Percentiles rank a stretch among this genome's conserved stretches.
These are phyloP conservation scores for Leccinum rimulosum DNA, from an alignment of 768 basidiomycete species.

Conservation along the genomic window DNA sequence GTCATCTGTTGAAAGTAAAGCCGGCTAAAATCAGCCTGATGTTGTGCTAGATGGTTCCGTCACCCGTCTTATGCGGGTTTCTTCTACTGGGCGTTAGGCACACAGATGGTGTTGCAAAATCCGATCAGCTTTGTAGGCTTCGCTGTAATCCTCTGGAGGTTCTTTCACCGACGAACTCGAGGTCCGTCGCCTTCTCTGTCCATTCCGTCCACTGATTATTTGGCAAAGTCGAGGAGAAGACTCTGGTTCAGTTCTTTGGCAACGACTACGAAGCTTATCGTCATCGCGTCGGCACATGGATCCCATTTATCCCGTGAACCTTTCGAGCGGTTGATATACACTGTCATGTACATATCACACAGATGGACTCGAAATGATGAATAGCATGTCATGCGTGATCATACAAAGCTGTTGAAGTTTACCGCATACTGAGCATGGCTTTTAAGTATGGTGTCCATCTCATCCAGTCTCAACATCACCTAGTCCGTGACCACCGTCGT, in stretches of 20 bases:
- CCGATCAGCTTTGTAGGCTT: conserved; percentile 69
- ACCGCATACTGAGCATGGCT: conserved; percentile 23
- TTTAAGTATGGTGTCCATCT: conserved; percentile 13
- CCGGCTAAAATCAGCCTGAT: background rate
- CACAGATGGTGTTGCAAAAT: conserved; percentile 90
- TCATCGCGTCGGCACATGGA: conserved; percentile 74
- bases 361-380: conserved; percentile 1
- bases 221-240: conserved; percentile 71
- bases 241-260: conserved; percentile 86
- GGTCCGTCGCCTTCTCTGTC: conserved; percentile 48
- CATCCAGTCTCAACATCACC: conserved; percentile 5
- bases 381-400: conserved; percentile 25
- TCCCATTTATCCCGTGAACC: conserved; percentile 75
- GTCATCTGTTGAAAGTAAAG: conserved; percentile 24
- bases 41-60: conserved; percentile 47
- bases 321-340: background rate
- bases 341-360: background rate
- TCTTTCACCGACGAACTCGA: conserved; percentile 79
- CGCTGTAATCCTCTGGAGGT: conserved; percentile 69
- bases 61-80: conserved; percentile 98
- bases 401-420: conserved; percentile 25
- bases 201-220: conserved; percentile 4
- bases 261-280: conserved; percentile 80
- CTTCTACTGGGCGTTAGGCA: conserved; percentile 97
- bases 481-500: conserved; percentile 54